Percentiles rank a stretch among this genome's conserved stretches.
Evolutionary conservation across 352 stramenopile species (phyloP).

Genomic region (Phytophthora sojae): DNA sequence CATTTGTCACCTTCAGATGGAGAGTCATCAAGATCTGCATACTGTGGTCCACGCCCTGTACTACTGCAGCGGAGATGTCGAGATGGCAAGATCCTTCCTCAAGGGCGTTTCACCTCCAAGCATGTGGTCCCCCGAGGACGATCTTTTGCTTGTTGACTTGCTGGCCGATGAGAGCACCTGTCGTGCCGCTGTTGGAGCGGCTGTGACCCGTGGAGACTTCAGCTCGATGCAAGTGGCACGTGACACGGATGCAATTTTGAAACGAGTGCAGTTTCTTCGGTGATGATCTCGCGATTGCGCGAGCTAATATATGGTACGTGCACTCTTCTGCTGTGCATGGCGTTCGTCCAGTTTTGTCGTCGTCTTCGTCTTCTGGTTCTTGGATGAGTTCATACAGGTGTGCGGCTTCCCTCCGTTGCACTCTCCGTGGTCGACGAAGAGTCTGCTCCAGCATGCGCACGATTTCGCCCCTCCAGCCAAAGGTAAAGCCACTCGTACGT

Average conservation of each 20-base stretch:
- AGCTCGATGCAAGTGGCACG: constrained; percentile 46
- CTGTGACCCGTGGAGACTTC: constrained; percentile 45
- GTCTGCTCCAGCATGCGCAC: neutral
- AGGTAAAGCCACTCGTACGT: constrained; percentile 73
- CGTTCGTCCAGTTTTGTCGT: constrained; percentile 11
- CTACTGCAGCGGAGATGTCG: constrained; percentile 45
- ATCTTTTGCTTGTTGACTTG: constrained; percentile 48
- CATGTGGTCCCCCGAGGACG: constrained; percentile 63
- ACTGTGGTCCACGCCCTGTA: constrained; percentile 53
- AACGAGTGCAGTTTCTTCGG: constrained; percentile 68
- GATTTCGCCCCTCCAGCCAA: constrained; percentile 34
- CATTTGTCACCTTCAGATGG: constrained; percentile 43
- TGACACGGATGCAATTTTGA: constrained; percentile 50
- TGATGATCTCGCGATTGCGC: constrained; percentile 35
- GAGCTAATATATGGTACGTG: constrained; percentile 13
- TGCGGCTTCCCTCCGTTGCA: constrained; percentile 9
- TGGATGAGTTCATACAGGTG: constrained; percentile 15
- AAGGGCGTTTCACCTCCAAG: constrained; percentile 33
- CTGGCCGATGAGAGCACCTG: constrained; percentile 31
- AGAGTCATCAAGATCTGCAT: constrained; percentile 36
- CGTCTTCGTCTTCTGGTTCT: neutral
- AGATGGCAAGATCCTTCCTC: constrained; percentile 44
- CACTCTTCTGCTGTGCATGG: neutral
- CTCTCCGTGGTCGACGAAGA: constrained; percentile 4
- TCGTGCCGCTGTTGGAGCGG: constrained; percentile 26